Conservation (phyloP, 345 rosid species). For the Arabis alpina region DNA sequence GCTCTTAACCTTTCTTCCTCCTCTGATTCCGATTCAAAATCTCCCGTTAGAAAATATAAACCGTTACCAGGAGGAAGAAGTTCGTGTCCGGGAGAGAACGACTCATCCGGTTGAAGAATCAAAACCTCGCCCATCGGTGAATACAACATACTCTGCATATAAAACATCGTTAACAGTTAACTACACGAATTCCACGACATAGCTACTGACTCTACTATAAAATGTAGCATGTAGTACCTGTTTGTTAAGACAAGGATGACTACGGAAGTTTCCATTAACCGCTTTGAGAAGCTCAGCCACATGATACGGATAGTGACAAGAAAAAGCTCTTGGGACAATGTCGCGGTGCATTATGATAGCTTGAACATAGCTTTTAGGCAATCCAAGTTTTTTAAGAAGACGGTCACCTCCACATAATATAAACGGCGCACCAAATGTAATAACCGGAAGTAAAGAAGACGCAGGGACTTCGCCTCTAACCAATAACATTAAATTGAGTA, state of each 20-base stretch:
- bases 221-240: slow-evolving; percentile 50
- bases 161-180: not conserved
- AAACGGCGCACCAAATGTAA: slow-evolving; percentile 85
- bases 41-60: slow-evolving; percentile 55
- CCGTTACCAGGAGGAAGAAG: slow-evolving; percentile 87
- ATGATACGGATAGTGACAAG: slow-evolving; percentile 82
- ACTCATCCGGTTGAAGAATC: slow-evolving; percentile 83
- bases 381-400: slow-evolving; percentile 73
- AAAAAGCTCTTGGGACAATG: slow-evolving; percentile 87
- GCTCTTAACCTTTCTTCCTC: slow-evolving; percentile 60
- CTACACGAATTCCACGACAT: not conserved
- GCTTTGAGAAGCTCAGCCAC: slow-evolving; percentile 83
- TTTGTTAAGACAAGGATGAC: slow-evolving; percentile 78
- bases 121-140: slow-evolving; percentile 91
- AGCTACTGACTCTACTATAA: not conserved
- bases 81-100: slow-evolving; percentile 74
- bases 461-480: slow-evolving; percentile 72
- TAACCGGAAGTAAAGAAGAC: slow-evolving; percentile 72
- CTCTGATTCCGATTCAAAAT: slow-evolving; percentile 42
- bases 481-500: slow-evolving; percentile 76
- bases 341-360: slow-evolving; percentile 77
- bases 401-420: slow-evolving; percentile 79
- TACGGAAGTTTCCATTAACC: slow-evolving; percentile 75
- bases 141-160: slow-evolving; percentile 63
- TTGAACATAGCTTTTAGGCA: slow-evolving; percentile 73